phyloP scores from a whole-genome alignment of 2,329 filamentous ascomycete species.

The Microascus cirrosus region DNA sequence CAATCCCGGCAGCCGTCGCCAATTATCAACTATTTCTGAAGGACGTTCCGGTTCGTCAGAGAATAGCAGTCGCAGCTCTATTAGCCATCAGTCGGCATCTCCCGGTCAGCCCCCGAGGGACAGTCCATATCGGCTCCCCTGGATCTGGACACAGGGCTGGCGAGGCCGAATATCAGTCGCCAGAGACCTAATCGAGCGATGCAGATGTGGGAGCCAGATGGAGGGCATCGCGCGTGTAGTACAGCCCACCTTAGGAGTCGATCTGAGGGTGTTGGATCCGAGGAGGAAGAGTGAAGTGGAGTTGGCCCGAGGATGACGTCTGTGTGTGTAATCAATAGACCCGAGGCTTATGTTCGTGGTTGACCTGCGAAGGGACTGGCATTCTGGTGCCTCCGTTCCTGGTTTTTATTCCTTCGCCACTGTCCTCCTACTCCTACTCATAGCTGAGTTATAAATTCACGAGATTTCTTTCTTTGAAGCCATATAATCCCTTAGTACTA shows the following conservation, averaged over 20 bases:
- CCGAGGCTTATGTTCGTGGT: neutral
- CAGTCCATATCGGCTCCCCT: conserved; percentile 20
- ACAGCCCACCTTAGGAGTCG: neutral
- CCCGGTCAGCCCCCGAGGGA: conserved; percentile 7
- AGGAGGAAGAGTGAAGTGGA: neutral
- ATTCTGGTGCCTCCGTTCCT: too few relatives aligned
- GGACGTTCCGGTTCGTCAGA: too few relatives aligned
- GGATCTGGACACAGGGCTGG: conserved; percentile 26
- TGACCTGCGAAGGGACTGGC: too few relatives aligned
- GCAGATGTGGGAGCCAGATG: conserved; percentile 18
- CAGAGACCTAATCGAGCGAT: conserved; percentile 20
- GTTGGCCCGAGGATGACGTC: neutral
- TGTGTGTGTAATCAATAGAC: neutral
- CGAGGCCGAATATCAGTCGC: conserved; percentile 17
- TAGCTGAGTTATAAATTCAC: too few relatives aligned
- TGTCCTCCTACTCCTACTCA: too few relatives aligned
- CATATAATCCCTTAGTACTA: too few relatives aligned
- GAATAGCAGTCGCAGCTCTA: too few relatives aligned
- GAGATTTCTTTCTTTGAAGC: too few relatives aligned
- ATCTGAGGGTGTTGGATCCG: neutral
- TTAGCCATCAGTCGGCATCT: too few relatives aligned
- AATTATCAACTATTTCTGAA: too few relatives aligned
- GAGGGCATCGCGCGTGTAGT: conserved; percentile 6
- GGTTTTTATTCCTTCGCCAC: too few relatives aligned
- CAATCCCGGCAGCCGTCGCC: too few relatives aligned